Evolutionary conservation across 2,329 filamentous ascomycete genomes (phyloP).

Genomic region (Trichoderma lentiforme): DNA sequence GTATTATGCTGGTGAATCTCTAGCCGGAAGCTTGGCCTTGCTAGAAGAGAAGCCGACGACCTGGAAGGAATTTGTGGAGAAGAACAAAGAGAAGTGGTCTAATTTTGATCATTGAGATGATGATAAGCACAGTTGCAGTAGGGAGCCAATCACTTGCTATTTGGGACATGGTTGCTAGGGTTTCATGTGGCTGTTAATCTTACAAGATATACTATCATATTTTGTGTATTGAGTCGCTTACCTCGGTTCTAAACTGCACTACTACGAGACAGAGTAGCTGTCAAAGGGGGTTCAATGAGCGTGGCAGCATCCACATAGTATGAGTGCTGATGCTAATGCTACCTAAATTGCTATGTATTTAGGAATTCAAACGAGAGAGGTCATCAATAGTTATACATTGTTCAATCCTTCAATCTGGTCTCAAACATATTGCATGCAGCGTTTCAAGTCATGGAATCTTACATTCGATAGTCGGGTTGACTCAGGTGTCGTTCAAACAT

Average conservation of each 20-base stretch:
- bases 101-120: not conserved
- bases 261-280: not conserved
- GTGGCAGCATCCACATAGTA: not conserved
- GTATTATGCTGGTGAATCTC: conserved; percentile 37
- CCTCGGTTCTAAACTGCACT: not conserved
- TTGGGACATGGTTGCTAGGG: not conserved
- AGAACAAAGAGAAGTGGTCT: conserved; percentile 31
- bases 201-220: not conserved
- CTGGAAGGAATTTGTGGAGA: conserved; percentile 38
- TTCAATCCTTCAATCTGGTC: not conserved
- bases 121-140: not conserved
- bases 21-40: conserved; percentile 32
- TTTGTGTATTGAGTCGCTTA: not conserved
- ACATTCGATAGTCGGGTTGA: not conserved
- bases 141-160: not conserved
- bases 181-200: not conserved
- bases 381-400: not conserved
- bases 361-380: not conserved
- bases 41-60: conserved; percentile 36
- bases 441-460: not conserved
- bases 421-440: not conserved
- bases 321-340: not conserved
- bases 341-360: not conserved
- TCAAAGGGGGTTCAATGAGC: not conserved
- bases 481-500: not conserved